Evolutionary conservation across 2,329 filamentous ascomycete species (phyloP), one percentile per base, ranked within the genome.

Genomic region (Fusarium mangiferae): DNA sequence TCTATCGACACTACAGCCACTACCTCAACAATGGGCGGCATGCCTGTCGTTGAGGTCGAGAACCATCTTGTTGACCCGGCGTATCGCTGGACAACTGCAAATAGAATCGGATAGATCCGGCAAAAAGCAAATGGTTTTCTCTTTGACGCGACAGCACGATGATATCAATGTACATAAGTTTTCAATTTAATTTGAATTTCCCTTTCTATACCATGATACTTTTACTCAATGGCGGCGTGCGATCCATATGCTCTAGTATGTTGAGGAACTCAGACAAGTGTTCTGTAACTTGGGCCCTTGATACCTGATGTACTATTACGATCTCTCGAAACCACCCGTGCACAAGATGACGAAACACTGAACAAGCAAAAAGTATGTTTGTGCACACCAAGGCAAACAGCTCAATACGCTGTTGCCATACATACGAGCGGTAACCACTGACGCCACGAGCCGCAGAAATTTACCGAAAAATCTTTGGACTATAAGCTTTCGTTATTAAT

Each of bases 41-140:
- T 73, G 66, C 41, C 66, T n/a, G 66, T 67, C 1, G 41, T 38
- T 1, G 52, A 62, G 4, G 60, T 73, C 5, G 66, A 67, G 54
- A 70, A 49, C 6, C 15, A 70, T 4, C 36, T 60, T 12, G 36
- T 70, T 3, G 70, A 70, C n/a, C 70, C 61, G 12, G 61, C 61
- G 5, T 59, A 59, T 36, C 70, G 71, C 17, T 73, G 61, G 71
- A 73, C 70, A 6, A 73, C 70, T 7, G 60, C 66, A 15, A 74
- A 73, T 11, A 20, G 66, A 24, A 26, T 67, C 28, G 58, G 48
- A 2, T 64, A 48, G 14, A 22, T 20, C 5, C 38, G 4, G 3
- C 2, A 39, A n/a, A 15, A 24, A 4, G 2, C 7, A 24, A 0
- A 30, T 39, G 13, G 10, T 7, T 26, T 20, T 2, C 6, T 20